These are phyloP conservation scores for Smithsoniella earleae DNA, from an alignment of 163 green algal species.

Conservation along the genomic window DNA sequence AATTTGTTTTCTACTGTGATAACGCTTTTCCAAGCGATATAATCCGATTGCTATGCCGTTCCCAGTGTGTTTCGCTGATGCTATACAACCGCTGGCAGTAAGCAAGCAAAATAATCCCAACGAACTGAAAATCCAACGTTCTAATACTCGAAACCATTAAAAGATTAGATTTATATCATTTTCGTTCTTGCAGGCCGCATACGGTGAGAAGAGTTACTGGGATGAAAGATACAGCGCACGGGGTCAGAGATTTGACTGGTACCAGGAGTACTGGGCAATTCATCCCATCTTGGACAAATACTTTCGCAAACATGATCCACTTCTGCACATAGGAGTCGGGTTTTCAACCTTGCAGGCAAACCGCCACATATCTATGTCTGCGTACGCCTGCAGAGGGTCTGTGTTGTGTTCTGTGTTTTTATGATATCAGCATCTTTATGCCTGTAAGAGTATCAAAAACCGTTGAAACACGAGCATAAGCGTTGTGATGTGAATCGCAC, in stretches of 20 bases:
- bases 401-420: background rate
- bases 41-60: too few relatives aligned
- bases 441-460: background rate
- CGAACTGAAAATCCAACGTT: too few relatives aligned
- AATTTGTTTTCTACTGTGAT: too few relatives aligned
- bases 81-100: too few relatives aligned
- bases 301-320: background rate
- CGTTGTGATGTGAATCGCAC: too few relatives aligned
- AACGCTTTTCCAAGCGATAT: too few relatives aligned
- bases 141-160: too few relatives aligned
- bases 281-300: background rate
- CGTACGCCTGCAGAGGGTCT: background rate
- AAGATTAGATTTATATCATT: too few relatives aligned
- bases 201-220: conserved; percentile 11
- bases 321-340: conserved; percentile 11
- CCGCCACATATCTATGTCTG: background rate
- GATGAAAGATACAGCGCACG: conserved; percentile 12
- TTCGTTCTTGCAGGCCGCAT: background rate
- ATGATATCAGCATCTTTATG: background rate
- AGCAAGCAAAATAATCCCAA: too few relatives aligned
- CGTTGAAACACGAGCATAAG: background rate
- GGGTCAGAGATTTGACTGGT: conserved; percentile 10
- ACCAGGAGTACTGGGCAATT: background rate
- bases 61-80: too few relatives aligned
- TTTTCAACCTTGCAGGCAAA: conserved; percentile 19